A percentile compares a stretch with the other conserved stretches of the same genome.
These are phyloP conservation scores for Bacterosira constricta DNA, from an alignment of 108 stramenopile genomes.

Conservation along the genomic window DNA sequence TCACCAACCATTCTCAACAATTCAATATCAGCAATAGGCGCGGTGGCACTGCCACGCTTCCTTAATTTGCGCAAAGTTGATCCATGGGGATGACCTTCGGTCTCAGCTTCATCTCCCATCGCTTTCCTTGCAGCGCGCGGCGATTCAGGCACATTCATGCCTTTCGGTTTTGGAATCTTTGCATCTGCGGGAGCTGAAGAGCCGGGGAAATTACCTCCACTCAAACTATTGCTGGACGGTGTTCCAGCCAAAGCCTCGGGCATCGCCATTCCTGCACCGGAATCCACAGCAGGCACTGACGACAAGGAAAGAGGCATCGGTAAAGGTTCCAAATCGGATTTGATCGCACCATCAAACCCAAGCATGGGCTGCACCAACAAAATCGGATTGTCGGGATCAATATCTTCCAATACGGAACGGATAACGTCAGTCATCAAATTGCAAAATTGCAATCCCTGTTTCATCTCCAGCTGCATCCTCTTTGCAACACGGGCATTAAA, in stretches of 20 bases:
- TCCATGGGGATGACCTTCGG: slow-evolving; percentile 44
- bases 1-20: slow-evolving; percentile 6
- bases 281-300: neutral
- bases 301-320: neutral
- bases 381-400: slow-evolving; percentile 55
- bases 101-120: neutral
- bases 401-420: slow-evolving; percentile 56
- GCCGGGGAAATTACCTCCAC: too few relatives aligned
- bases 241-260: too few relatives aligned
- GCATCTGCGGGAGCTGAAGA: neutral
- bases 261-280: too few relatives aligned
- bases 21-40: neutral
- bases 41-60: slow-evolving; percentile 20
- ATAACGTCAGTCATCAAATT: slow-evolving; percentile 60
- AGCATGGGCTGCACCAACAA: slow-evolving; percentile 16
- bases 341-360: neutral
- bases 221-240: too few relatives aligned
- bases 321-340: neutral
- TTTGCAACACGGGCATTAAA: slow-evolving; percentile 77
- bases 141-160: too few relatives aligned
- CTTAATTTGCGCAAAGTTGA: slow-evolving; percentile 72
- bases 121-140: neutral
- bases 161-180: neutral
- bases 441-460: slow-evolving; percentile 65
- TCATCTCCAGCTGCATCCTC: slow-evolving; percentile 69